Evolutionary conservation across 352 stramenopile species (phyloP), one percentile per base, ranked within the genome.

Genomic region (Phytophthora parvispora): DNA sequence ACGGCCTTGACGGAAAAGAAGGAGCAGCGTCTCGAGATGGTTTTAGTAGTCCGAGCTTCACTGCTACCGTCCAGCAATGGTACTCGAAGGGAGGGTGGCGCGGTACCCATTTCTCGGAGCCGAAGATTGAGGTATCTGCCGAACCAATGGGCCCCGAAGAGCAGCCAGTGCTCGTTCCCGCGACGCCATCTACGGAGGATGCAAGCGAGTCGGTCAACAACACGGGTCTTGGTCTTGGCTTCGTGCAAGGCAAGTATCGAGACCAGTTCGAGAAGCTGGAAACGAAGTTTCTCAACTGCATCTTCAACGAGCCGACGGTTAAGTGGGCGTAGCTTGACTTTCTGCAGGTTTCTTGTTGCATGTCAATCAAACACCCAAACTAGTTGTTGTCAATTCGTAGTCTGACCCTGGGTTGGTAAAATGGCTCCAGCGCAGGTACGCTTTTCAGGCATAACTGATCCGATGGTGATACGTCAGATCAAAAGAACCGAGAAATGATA

Each of bases 41-140:
- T 5, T 51, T 31, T 13, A 8, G 10, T 0, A 76, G 68, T 22
- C 45, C 52, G 2, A 64, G 24, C 7, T 69, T 69, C 40, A 48
- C 16, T 32, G 68, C 43, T 8, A 52, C 0, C 1, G 25, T 72
- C 10, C 6, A 60, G 2, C 51, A 72, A 72, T 76, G 68, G 68
- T 72, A 72, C 13, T 34, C 4, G 6, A 65, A 16, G 45, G 51
- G 63, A 4, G 48, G 53, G 2, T 43, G 31, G 48, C 67, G 60
- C 25, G 5, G 42, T 22, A 38, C 15, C 18, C 32, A 0, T 3
- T 1, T 25, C 27, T 47, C 22, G 0, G 13, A 67, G 1, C 43
- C 56, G 7, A 16, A 52, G 27, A 34, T 65, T 27, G 5, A 57
- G 0, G 27, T 59, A 3, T 6, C 7, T 13, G n/a, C 3, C 16